Conservation (phyloP, 345 rosid species). For the Hibiscus trionum region DNA sequence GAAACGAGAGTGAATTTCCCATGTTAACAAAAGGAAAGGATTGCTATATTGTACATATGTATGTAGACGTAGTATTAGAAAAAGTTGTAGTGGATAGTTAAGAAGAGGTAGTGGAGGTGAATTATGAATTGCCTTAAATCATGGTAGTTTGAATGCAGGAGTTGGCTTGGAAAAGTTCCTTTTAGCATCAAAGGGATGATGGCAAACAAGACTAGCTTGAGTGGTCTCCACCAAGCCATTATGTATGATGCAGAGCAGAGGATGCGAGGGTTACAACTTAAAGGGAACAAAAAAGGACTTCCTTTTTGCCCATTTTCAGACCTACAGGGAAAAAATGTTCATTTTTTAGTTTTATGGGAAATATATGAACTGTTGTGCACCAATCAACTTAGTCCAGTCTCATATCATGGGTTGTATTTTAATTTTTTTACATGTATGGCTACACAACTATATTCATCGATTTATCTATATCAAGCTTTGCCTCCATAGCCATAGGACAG, state of each 20-base stretch:
- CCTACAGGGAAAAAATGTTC: too few relatives aligned
- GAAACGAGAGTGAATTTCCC: too few relatives aligned
- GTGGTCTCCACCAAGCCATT: conserved; percentile 28
- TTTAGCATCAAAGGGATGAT: background rate
- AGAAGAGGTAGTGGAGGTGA: too few relatives aligned
- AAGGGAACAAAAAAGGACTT: background rate
- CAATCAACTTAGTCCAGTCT: too few relatives aligned
- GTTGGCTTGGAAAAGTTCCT: conserved; percentile 5
- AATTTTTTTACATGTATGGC: background rate
- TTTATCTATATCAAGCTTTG: background rate
- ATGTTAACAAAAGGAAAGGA: too few relatives aligned
- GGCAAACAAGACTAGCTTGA: conserved; percentile 5
- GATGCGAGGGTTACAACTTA: background rate
- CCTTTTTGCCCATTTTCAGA: conserved; percentile 7
- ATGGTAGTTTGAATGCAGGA: background rate
- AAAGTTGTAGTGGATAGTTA: too few relatives aligned
- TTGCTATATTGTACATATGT: too few relatives aligned
- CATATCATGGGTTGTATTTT: too few relatives aligned
- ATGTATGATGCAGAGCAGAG: conserved; percentile 6
- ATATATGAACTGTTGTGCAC: too few relatives aligned
- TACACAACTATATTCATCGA: background rate
- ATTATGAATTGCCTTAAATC: background rate
- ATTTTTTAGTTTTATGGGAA: too few relatives aligned
- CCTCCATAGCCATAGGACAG: background rate
- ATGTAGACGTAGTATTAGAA: too few relatives aligned